These are phyloP conservation scores for Alternaria sp. DNA, from an alignment of 2,329 filamentous ascomycete genomes.

Conservation along the genomic window DNA sequence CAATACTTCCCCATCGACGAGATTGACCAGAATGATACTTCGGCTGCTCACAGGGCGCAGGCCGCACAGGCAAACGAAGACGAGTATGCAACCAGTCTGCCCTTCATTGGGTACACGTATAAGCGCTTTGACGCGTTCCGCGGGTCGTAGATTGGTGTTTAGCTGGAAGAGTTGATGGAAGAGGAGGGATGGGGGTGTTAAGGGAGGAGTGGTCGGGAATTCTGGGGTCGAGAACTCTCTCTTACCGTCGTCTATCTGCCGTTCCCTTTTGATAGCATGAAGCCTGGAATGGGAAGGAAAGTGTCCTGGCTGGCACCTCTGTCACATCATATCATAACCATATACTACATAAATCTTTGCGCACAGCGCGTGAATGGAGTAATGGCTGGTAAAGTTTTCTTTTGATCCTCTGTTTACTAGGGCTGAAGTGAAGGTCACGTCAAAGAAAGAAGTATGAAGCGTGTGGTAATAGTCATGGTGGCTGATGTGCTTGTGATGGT, in stretches of 20 bases:
- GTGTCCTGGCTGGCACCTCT: not conserved
- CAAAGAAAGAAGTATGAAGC: no score
- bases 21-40: constrained; percentile 95
- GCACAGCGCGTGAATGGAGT: not conserved
- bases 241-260: not conserved
- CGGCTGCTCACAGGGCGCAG: constrained; percentile 83
- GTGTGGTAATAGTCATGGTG: not conserved
- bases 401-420: not conserved
- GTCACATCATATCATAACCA: not conserved
- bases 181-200: not conserved
- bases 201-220: not conserved
- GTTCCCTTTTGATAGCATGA: not conserved
- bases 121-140: constrained; percentile 85
- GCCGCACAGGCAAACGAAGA: constrained; percentile 73
- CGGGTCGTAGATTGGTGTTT: constrained; percentile 36
- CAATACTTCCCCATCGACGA: constrained; percentile 99
- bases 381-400: not conserved
- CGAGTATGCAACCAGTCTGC: constrained; percentile 90
- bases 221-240: not conserved
- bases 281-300: not conserved
- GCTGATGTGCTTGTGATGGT: not conserved
- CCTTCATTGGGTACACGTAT: constrained; percentile 96
- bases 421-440: no score
- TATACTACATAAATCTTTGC: not conserved
- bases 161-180: not conserved